Evolutionary conservation across 805 yeast species (phyloP), one percentile per base, ranked within the genome.

Genomic region (Yarrowia sp.): DNA sequence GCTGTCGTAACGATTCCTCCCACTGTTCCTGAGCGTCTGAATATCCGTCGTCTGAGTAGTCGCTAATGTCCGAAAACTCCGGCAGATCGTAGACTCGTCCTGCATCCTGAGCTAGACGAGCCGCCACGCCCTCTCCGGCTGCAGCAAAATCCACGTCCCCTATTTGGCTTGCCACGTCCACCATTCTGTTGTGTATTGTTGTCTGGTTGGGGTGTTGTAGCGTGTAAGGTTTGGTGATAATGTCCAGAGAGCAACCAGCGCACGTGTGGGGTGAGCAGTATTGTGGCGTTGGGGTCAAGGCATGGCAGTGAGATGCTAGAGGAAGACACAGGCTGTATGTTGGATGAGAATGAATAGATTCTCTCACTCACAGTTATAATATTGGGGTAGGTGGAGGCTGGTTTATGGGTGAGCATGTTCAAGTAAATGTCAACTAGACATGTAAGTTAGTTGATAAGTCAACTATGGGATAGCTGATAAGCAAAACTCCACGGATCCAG

Each of bases 1-100:
- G 74, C 73, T 87, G 90, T 61, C 76, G 76, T 65, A 88, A 67
- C 66, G 86, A 84, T 71, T 85, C 89, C 58, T 88, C 91, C 92
- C 92, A 88, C 68, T 88, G 90, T 68, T 82, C 81, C 71, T 87
- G 90, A 0, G 90, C 87, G 35, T 83, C 80, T 28, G 48, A 65
- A 17, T 66, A 66, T 22, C 68, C 68, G 17, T 68, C 66, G 38
- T 43, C 64, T 17, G 64, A 58, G 41, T 33, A 58, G 51, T 55
- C 47, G 13, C 61, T 55, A 28, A 60, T 67, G 68, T 41, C 62
- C 3, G 55, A 65, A 13, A 66, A 62, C 39, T 68, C 70, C 3
- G 67, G 53, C 41, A 65, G 67, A 44, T 66, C 57, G 53, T 58
- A 43, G 42, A 58, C 22, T 18, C 62, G 13, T 22, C 51, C 43